Evolutionary conservation across 2,329 filamentous ascomycete species (phyloP), one percentile per base, ranked within the genome.

Genomic region (Paraphoma chrysanthemicola): DNA sequence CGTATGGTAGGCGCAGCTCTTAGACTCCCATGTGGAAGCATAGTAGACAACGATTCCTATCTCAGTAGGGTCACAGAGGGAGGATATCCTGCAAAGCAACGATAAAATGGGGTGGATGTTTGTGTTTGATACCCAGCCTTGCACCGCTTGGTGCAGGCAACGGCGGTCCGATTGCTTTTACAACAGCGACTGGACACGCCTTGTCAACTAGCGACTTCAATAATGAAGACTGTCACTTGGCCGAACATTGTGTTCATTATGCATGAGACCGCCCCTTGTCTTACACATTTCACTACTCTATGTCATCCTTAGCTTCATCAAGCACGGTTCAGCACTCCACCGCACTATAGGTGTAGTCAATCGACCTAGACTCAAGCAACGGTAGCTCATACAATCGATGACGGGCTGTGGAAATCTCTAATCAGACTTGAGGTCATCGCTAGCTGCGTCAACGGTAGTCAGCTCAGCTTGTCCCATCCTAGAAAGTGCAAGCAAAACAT

Each of bases 1-100:
- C 88, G 0, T 88, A 85, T 69, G 86, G 86, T 1, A 79, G 73
- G 60, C 73, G 85, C 53, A 85, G 83, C 68, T 84, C 82, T 14
- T 82, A 61, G 47, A 36, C 11, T 9, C n/a, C 30, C 4, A 4
- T 36, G 44, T 28, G 14, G 10, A 23, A 23, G 23, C 2, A 23
- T 23, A 5, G 23, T 23, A 23, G 23, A 23, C 23, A 5, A 23
- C 23, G 23, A 23, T 23, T 3, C 2, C 23, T 23, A 23, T 2
- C 23, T 23, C 23, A 2, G 5, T 2, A 23, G 23, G 23, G 23
- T 23, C 23, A 23, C 5, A 23, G 23, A 23, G 23, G 23, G 23
- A 23, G 23, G 23, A 23, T 5, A 23, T 23, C 2, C 5, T 23
- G 23, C 23, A 23, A 23, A 23, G 23, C 23, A 23, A 23, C 2